Evolutionary conservation across 192 early-diverging fungal species (phyloP).

Genomic region (Phlyctochytrium planicorne): DNA sequence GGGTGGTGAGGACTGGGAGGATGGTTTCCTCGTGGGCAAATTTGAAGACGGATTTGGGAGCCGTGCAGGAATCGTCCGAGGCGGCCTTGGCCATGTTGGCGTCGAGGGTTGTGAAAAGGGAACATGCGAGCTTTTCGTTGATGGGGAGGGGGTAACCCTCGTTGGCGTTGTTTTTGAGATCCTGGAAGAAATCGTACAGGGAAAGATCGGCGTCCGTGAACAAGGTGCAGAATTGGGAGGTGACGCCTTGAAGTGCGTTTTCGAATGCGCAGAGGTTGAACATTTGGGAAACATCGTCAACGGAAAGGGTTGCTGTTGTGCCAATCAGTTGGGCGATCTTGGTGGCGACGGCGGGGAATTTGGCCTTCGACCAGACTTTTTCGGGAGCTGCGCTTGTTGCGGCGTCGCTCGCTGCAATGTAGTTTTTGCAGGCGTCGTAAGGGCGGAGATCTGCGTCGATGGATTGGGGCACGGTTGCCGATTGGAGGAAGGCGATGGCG

Average conservation of each 20-base stretch:
- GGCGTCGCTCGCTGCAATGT: not conserved
- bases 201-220: constrained; percentile 25
- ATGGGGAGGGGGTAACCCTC: constrained; percentile 22
- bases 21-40: constrained; percentile 36
- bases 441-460: constrained; percentile 34
- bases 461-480: constrained; percentile 20
- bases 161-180: constrained; percentile 13
- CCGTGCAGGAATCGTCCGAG: constrained; percentile 1
- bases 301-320: not conserved
- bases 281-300: constrained; percentile 18
- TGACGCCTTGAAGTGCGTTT: constrained; percentile 27
- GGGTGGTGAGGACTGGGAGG: constrained; percentile 23
- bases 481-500: constrained; percentile 4
- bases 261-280: constrained; percentile 37
- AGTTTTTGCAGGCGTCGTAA: constrained; percentile 26
- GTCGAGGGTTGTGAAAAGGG: constrained; percentile 23
- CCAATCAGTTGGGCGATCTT: constrained; percentile 14
- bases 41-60: constrained; percentile 19
- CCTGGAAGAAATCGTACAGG: constrained; percentile 19
- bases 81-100: not conserved
- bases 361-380: not conserved
- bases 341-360: constrained; percentile 21
- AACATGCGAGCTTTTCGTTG: constrained; percentile 29
- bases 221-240: constrained; percentile 28
- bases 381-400: not conserved